These are phyloP conservation scores for Oxyria digyna DNA, from an alignment of 148 eudicot genomes.

Conservation along the genomic window DNA sequence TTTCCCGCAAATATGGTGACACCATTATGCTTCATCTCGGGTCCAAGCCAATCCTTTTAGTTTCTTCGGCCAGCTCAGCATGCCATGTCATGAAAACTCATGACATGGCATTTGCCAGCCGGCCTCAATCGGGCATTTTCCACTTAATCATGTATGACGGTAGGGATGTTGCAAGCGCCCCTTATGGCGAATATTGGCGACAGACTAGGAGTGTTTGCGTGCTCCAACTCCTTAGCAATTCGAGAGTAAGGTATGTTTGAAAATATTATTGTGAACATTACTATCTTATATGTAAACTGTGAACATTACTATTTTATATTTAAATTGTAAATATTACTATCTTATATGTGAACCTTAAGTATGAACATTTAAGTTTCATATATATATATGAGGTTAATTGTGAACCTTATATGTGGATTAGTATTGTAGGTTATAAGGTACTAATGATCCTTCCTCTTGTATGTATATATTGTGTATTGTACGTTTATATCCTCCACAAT, in stretches of 20 bases:
- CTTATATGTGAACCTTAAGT: no score
- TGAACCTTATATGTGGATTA: no score
- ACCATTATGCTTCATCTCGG: slow-evolving; percentile 18
- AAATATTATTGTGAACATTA: no score
- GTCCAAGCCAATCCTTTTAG: slow-evolving; percentile 5
- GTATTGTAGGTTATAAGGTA: no score
- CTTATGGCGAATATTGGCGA: slow-evolving; percentile 21
- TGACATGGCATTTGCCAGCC: slow-evolving; percentile 13
- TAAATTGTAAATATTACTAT: no score
- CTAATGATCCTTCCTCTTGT: no score
- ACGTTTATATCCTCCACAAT: no score
- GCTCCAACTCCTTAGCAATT: slow-evolving; percentile 9
- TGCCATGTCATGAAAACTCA: slow-evolving; percentile 17
- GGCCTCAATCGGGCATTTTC: neutral
- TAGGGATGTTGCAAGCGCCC: slow-evolving; percentile 12
- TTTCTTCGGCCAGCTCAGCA: slow-evolving; percentile 12
- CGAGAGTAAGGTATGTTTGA: slow-evolving; percentile 8
- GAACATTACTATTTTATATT: no score
- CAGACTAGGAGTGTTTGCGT: slow-evolving; percentile 10
- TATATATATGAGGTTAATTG: no score
- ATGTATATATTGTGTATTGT: no score
- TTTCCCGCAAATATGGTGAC: neutral
- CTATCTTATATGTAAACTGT: no score
- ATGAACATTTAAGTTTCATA: no score
- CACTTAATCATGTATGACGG: slow-evolving; percentile 3